phyloP scores from a whole-genome alignment of 129 eudicot genomes.

The Flaveria robusta region DNA sequence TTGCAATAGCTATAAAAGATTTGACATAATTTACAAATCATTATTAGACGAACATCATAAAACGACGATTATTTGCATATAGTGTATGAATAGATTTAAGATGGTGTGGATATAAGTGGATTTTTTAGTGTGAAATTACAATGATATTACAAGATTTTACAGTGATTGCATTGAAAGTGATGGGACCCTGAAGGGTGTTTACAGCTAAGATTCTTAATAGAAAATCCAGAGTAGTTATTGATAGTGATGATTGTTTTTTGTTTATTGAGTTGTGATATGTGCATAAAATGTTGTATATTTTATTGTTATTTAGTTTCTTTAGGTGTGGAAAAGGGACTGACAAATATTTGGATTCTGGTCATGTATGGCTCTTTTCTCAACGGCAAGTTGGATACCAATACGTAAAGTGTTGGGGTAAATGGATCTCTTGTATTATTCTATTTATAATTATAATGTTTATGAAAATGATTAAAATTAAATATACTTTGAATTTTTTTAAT shows the following conservation, averaged over 20 bases:
- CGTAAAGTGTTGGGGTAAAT: background rate
- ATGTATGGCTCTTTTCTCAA: conserved; percentile 22
- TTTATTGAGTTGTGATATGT: background rate
- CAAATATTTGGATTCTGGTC: conserved; percentile 26
- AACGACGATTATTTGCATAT: too few relatives aligned
- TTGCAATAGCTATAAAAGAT: too few relatives aligned
- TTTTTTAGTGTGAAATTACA: background rate
- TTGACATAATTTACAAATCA: too few relatives aligned
- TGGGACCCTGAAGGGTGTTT: conserved; percentile 34
- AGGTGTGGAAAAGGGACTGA: background rate
- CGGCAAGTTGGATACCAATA: conserved; percentile 14
- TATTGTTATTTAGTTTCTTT: background rate
- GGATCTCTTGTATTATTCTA: background rate
- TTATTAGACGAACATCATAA: too few relatives aligned
- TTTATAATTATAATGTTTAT: background rate
- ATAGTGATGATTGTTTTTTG: background rate
- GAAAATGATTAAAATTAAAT: background rate
- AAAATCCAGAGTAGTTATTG: background rate
- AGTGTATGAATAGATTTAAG: too few relatives aligned
- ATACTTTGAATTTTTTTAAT: background rate
- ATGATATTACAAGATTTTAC: background rate
- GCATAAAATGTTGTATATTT: background rate
- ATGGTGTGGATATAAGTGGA: too few relatives aligned
- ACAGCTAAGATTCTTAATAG: conserved; percentile 41
- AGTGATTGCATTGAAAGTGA: conserved; percentile 37